Conservation (phyloP, 345 rosid genomes). For the Hibiscus syriacus region DNA sequence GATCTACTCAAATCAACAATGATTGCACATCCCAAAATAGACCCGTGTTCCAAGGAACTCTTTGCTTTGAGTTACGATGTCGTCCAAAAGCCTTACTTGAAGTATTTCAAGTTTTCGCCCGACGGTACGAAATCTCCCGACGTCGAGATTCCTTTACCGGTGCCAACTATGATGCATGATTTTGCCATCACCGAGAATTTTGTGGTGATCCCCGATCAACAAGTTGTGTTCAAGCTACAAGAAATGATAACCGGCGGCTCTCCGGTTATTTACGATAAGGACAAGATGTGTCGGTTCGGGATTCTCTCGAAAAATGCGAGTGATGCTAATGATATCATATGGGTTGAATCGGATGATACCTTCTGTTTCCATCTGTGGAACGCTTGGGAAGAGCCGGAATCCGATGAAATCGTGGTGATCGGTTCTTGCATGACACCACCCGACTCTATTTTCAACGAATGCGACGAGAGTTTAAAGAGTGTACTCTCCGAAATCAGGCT, state of each 20-base stretch:
- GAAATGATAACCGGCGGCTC: constrained; percentile 90
- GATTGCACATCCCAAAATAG: constrained; percentile 95
- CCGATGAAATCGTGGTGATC: constrained; percentile 76
- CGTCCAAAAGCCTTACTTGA: constrained; percentile 66
- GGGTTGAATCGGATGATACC: constrained; percentile 77
- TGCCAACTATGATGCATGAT: constrained; percentile 95
- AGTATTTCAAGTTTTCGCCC: constrained; percentile 60
- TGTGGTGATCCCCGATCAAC: constrained; percentile 88
- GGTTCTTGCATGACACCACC: constrained; percentile 98
- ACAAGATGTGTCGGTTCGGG: constrained; percentile 69
- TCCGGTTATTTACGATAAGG: constrained; percentile 78
- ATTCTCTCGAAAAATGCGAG: constrained; percentile 50
- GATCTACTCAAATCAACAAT: constrained; percentile 57
- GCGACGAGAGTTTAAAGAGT: constrained; percentile 65
- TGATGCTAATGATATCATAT: constrained; percentile 48
- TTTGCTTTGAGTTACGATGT: constrained; percentile 86
- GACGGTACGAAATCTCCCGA: constrained; percentile 68
- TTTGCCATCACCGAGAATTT: constrained; percentile 81
- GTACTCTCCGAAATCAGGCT: constrained; percentile 82
- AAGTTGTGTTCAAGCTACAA: constrained; percentile 76
- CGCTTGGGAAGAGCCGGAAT: constrained; percentile 89
- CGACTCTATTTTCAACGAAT: constrained; percentile 96
- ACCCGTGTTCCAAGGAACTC: constrained; percentile 59
- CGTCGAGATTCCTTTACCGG: constrained; percentile 57
- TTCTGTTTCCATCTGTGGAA: constrained; percentile 96